Conservation (phyloP, 352 stramenopile species). For the Pythium vanterpoolii region DNA sequence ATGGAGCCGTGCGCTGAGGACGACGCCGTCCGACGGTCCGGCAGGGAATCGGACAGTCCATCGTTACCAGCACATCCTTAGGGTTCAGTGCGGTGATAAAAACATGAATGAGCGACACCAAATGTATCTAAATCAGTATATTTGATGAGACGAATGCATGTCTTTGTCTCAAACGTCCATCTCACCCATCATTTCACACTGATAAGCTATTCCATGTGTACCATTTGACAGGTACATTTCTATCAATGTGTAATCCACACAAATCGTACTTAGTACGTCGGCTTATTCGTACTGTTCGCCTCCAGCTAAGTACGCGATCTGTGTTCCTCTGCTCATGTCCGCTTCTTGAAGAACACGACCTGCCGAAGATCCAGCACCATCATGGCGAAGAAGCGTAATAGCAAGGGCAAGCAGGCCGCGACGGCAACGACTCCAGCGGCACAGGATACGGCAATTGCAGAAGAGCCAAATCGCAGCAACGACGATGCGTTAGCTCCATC, state of each 20-base stretch:
- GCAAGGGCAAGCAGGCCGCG: constrained; percentile 13
- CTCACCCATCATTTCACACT: constrained; percentile 5
- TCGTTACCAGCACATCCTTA: neutral
- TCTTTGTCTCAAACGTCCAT: constrained; percentile 23
- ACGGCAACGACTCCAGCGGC: neutral
- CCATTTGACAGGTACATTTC: neutral
- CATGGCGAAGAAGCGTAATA: constrained; percentile 26
- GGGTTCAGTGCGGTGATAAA: constrained; percentile 20
- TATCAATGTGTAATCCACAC: neutral
- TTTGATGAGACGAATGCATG: constrained; percentile 8
- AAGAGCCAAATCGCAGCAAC: neutral
- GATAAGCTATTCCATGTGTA: neutral
- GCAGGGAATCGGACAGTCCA: neutral
- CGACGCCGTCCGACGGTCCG: neutral
- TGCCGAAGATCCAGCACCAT: constrained; percentile 16
- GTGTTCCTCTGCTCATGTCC: neutral
- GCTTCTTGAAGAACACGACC: constrained; percentile 4
- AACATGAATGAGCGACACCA: constrained; percentile 19
- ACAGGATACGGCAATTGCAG: neutral
- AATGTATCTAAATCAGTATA: constrained; percentile 11
- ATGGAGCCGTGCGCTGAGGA: too few relatives aligned
- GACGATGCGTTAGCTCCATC: neutral
- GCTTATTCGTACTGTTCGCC: too few relatives aligned
- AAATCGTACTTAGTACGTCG: constrained; percentile 3
- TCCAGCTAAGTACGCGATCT: constrained; percentile 30